These are phyloP conservation scores for Blastomyces emzantsi DNA, from an alignment of 2,329 filamentous ascomycete species.

Conservation along the genomic window DNA sequence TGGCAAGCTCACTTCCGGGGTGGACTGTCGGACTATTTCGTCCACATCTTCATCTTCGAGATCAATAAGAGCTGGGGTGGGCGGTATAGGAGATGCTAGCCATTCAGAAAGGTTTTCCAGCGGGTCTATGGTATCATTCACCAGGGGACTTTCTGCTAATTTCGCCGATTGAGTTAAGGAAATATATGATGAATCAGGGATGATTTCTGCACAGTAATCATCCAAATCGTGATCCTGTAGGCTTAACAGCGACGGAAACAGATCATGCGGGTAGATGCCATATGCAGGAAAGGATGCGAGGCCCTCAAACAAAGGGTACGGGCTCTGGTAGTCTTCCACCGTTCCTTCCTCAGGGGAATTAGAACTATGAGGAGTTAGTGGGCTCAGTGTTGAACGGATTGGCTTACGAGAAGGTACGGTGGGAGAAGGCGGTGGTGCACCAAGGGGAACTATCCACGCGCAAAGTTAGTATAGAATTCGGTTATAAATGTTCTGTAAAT, in stretches of 20 bases:
- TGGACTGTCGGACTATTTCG: conserved; percentile 42
- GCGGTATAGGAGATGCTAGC: background rate
- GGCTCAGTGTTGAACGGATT: background rate
- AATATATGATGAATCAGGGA: background rate
- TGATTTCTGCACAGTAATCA: conserved; percentile 2
- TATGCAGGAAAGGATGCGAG: background rate
- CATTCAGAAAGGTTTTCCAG: background rate
- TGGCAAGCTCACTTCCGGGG: conserved; percentile 19
- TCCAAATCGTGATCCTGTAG: conserved; percentile 1
- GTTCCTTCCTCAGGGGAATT: conserved; percentile 1
- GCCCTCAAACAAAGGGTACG: background rate
- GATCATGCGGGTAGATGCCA: background rate
- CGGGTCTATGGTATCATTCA: background rate
- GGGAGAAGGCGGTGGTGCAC: conserved; percentile 5
- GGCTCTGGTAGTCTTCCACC: background rate
- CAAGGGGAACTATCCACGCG: background rate
- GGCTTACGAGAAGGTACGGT: background rate
- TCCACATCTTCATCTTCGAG: conserved; percentile 43
- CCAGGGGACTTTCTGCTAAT: background rate
- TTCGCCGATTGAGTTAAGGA: background rate
- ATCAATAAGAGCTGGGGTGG: background rate
- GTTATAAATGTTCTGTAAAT: background rate
- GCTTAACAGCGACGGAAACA: background rate
- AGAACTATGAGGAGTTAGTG: conserved; percentile 4
- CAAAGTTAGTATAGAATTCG: background rate